Evolutionary conservation across 768 basidiomycete species (phyloP).

Genomic region (Boletus patriciae): DNA sequence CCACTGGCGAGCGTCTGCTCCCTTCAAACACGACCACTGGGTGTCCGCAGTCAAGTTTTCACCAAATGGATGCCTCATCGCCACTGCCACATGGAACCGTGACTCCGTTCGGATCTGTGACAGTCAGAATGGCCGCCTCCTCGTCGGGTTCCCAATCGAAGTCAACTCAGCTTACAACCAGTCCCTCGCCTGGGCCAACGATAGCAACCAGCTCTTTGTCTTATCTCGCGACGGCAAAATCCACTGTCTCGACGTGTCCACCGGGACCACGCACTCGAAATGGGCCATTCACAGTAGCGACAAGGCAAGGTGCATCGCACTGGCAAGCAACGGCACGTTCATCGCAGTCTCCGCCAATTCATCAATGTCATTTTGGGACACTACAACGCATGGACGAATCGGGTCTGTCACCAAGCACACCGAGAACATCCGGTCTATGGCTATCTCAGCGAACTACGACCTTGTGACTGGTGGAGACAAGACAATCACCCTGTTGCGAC

Average conservation of each 20-base stretch:
- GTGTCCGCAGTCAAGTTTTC: conserved; percentile 1
- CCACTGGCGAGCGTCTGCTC: not conserved
- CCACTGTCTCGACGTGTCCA: not conserved
- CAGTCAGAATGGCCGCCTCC: not conserved
- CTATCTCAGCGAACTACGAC: not conserved
- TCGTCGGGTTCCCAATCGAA: not conserved
- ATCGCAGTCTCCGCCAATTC: not conserved
- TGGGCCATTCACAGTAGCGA: not conserved
- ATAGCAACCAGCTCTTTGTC: not conserved
- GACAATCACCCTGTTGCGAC: not conserved
- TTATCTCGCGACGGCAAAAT: not conserved
- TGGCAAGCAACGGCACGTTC: not conserved
- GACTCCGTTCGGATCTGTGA: no score
- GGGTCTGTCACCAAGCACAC: not conserved
- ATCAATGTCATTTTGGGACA: not conserved
- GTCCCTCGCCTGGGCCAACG: not conserved
- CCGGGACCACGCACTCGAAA: not conserved
- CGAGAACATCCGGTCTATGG: not conserved
- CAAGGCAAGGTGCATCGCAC: not conserved
- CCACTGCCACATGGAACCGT: not conserved
- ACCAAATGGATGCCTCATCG: not conserved
- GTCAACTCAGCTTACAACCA: not conserved
- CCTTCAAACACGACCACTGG: not conserved
- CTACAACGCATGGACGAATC: not conserved
- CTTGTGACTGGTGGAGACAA: not conserved